Evolutionary conservation across 495 filamentous ascomycete species (phyloP).

Genomic region (Echria macrotheca): DNA sequence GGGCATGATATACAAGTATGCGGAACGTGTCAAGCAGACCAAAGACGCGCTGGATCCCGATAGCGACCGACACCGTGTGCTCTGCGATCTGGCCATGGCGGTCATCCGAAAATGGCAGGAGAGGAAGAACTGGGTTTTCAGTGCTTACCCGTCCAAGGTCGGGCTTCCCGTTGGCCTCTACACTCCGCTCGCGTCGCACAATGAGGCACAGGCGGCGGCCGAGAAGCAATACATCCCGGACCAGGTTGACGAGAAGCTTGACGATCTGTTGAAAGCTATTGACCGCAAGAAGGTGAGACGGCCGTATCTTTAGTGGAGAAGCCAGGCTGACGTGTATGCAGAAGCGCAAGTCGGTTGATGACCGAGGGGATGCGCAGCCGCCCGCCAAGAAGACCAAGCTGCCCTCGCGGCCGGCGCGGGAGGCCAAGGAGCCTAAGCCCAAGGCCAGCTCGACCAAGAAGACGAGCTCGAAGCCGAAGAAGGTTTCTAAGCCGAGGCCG

Average conservation of each 20-base stretch:
- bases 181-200: conserved; percentile 63
- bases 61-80: conserved; percentile 69
- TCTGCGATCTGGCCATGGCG: conserved; percentile 84
- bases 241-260: conserved; percentile 70
- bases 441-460: conserved; percentile 15
- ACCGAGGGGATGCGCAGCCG: conserved; percentile 33
- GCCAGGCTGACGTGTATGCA: conserved; percentile 4
- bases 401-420: conserved; percentile 6
- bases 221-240: conserved; percentile 78
- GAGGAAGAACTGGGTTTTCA: conserved; percentile 67
- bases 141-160: conserved; percentile 76
- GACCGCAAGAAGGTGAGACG: conserved; percentile 50
- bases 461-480: conserved; percentile 1
- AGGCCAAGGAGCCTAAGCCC: conserved; percentile 32
- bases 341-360: conserved; percentile 47
- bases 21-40: conserved; percentile 86
- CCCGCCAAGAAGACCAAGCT: conserved; percentile 28
- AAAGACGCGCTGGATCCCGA: conserved; percentile 64
- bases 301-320: conserved; percentile 2
- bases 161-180: conserved; percentile 76
- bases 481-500: conserved; percentile 9
- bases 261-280: conserved; percentile 53
- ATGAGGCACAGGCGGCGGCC: conserved; percentile 74
- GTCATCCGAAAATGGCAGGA: conserved; percentile 80
- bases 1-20: conserved; percentile 83